These are phyloP conservation scores for Neonectria sp. DNA, from an alignment of 2,329 filamentous ascomycete species.

Conservation along the genomic window DNA sequence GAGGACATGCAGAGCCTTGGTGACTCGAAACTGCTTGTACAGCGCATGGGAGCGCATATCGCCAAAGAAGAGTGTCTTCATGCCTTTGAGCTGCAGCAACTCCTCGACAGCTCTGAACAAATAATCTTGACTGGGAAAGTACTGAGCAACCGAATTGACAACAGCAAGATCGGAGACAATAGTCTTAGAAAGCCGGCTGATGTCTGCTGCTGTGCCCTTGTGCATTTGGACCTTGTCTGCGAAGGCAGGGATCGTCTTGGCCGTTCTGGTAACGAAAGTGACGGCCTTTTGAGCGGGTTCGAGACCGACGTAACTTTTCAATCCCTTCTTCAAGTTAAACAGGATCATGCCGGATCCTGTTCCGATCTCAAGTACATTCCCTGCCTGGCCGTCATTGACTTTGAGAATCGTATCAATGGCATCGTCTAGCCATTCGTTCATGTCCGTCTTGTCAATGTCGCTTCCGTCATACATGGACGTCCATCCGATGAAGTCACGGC, in stretches of 20 bases:
- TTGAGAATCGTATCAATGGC: conserved; percentile 41
- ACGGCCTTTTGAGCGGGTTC: conserved; percentile 45
- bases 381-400: conserved; percentile 1
- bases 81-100: conserved; percentile 11
- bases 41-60: conserved; percentile 42
- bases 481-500: conserved; percentile 46
- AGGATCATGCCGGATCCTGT: conserved; percentile 52
- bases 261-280: conserved; percentile 34
- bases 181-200: conserved; percentile 2
- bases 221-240: conserved; percentile 18
- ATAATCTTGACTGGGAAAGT: conserved; percentile 48
- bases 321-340: conserved; percentile 37
- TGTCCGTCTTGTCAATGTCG: conserved; percentile 46
- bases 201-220: conserved; percentile 42
- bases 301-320: conserved; percentile 47
- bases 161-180: conserved; percentile 37
- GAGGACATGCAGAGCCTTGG: conserved; percentile 16
- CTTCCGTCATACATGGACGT: conserved; percentile 47
- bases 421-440: conserved; percentile 53
- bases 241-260: conserved; percentile 28
- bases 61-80: conserved; percentile 38
- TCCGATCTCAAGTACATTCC: conserved; percentile 49
- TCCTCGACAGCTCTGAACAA: conserved; percentile 32
- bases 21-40: conserved; percentile 35
- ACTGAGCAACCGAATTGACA: conserved; percentile 49